Evolutionary conservation across 306 rosid species (phyloP).

Genomic region (Dalbergia cultrata): DNA sequence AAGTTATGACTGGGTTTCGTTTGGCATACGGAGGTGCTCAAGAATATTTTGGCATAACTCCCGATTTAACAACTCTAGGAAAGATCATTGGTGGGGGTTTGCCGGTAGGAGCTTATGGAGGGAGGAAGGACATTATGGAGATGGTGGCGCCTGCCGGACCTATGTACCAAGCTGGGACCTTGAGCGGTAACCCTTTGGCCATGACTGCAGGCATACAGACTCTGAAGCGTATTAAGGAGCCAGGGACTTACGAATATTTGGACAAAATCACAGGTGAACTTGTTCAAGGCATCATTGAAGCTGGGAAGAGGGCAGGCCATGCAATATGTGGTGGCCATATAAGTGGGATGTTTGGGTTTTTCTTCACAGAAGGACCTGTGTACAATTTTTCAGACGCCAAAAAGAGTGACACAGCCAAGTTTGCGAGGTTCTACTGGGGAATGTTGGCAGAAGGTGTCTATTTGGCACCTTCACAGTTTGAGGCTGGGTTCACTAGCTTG

Average conservation of each 20-base stretch:
- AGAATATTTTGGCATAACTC: constrained; percentile 87
- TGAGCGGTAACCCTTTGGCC: constrained; percentile 97
- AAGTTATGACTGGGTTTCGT: constrained; percentile 98
- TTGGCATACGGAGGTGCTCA: constrained; percentile 96
- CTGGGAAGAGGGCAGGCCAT: constrained; percentile 90
- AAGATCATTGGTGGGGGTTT: constrained; percentile 98
- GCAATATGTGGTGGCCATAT: constrained; percentile 90
- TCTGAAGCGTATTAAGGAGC: constrained; percentile 79
- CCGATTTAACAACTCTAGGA: constrained; percentile 85
- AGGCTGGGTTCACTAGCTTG: constrained; percentile 97
- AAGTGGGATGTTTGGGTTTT: constrained; percentile 93
- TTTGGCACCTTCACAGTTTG: constrained; percentile 95
- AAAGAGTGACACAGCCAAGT: constrained; percentile 80
- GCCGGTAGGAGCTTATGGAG: constrained; percentile 97
- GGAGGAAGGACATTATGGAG: constrained; percentile 92
- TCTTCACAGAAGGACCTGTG: constrained; percentile 95
- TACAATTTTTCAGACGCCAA: constrained; percentile 83
- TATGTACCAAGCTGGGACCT: constrained; percentile 95
- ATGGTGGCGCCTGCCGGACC: constrained; percentile 99
- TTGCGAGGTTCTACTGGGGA: constrained; percentile 83
- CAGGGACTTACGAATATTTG: constrained; percentile 79
- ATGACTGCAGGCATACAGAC: constrained; percentile 98
- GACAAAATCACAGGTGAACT: constrained; percentile 82
- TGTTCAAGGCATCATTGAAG: constrained; percentile 75
- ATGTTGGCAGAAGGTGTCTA: constrained; percentile 96